These are phyloP conservation scores for Haplosporangium gracile DNA, from an alignment of 192 early-diverging fungal genomes.

Conservation along the genomic window DNA sequence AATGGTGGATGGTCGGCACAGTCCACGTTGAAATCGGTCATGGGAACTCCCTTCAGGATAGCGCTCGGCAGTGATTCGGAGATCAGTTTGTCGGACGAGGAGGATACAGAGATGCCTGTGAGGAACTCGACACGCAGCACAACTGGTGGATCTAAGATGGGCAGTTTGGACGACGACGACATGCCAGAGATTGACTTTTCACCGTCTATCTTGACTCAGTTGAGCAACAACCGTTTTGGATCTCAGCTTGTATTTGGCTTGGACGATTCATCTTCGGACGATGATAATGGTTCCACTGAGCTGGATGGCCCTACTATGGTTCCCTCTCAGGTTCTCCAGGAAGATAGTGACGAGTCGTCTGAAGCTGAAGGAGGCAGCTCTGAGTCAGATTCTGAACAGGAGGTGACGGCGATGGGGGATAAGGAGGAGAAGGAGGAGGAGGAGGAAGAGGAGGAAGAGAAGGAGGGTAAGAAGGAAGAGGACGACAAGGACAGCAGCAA, in stretches of 20 bases:
- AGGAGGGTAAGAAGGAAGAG: neutral
- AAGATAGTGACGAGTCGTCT: neutral
- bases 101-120: neutral
- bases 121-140: neutral
- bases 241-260: neutral
- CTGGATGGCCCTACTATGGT: neutral
- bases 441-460: neutral
- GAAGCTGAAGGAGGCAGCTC: neutral
- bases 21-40: neutral
- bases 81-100: neutral
- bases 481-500: conserved; percentile 9
- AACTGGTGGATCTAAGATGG: neutral
- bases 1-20: neutral
- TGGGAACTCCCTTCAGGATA: too few relatives aligned
- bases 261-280: neutral
- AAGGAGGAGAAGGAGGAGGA: neutral
- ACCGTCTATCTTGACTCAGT: neutral
- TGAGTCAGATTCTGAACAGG: conserved; percentile 16
- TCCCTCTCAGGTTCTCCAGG: neutral
- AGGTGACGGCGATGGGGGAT: neutral
- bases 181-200: neutral
- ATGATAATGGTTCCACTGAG: neutral
- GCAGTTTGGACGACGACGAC: neutral
- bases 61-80: too few relatives aligned
- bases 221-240: neutral